phyloP scores from a whole-genome alignment of 2,329 filamentous ascomycete species.

The Colletotrichum cordylinicola region DNA sequence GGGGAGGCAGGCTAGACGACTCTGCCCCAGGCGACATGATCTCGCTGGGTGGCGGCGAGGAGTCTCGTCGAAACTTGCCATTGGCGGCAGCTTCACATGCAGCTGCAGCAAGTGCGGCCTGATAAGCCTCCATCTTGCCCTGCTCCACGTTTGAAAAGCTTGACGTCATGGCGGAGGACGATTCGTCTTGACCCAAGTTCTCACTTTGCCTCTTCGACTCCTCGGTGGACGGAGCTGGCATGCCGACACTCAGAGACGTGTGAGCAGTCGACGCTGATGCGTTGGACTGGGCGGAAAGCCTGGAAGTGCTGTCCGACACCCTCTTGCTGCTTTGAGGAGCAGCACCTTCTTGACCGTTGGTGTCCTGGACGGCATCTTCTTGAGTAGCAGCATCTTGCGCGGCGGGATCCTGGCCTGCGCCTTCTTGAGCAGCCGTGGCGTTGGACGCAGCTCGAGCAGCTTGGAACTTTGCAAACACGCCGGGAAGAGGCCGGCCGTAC shows the following conservation, averaged over 20 bases:
- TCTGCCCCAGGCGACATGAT: conserved; percentile 27
- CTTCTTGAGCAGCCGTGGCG: not conserved
- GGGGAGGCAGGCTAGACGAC: conserved; percentile 22
- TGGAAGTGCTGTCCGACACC: conserved; percentile 53
- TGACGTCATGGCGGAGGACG: conserved; percentile 22
- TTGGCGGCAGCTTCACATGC: conserved; percentile 77
- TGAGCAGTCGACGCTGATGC: conserved; percentile 55
- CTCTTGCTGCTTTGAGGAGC: conserved; percentile 41
- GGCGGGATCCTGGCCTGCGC: conserved; percentile 21
- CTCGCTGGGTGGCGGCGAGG: conserved; percentile 43
- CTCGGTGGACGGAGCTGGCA: not conserved
- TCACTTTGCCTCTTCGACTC: conserved; percentile 17
- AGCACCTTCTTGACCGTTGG: conserved; percentile 35
- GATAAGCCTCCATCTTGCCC: conserved; percentile 68
- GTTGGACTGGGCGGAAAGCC: conserved; percentile 49
- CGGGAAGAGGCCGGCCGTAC: conserved; percentile 65
- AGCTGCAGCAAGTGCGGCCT: conserved; percentile 83
- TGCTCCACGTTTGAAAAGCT: conserved; percentile 20
- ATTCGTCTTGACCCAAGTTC: conserved; percentile 13
- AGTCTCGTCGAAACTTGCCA: conserved; percentile 74
- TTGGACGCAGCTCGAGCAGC: conserved; percentile 43
- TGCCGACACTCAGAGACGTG: conserved; percentile 51
- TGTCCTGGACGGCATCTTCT: conserved; percentile 43
- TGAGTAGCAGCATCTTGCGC: conserved; percentile 13
- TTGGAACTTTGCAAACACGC: conserved; percentile 61